Evolutionary conservation across 805 yeast species (phyloP).

Genomic region (Metschnikowia reukaufii): DNA sequence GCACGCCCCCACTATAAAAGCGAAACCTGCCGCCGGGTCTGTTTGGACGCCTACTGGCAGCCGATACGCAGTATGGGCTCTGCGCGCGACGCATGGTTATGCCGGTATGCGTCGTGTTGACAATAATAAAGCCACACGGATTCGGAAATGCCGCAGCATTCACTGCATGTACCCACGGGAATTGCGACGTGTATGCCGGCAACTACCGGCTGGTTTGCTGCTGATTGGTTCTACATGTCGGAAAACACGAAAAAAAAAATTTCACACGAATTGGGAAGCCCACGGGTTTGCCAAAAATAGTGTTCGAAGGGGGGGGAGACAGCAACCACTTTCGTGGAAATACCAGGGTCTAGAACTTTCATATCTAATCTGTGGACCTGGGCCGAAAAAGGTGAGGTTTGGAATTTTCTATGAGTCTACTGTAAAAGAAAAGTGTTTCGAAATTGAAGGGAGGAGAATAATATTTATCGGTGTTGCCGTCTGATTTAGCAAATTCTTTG

Average conservation of each 20-base stretch:
- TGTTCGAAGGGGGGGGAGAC: background rate
- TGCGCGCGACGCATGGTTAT: background rate
- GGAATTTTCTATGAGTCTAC: too few species aligned
- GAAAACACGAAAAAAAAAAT: background rate
- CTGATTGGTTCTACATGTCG: background rate
- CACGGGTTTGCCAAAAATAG: background rate
- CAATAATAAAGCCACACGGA: slow-evolving; percentile 1
- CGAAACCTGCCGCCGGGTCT: background rate
- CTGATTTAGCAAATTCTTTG: too few species aligned
- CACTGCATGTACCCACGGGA: background rate
- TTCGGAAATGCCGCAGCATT: slow-evolving; percentile 1
- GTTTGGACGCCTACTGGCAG: background rate
- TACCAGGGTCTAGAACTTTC: background rate
- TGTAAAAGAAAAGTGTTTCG: too few species aligned
- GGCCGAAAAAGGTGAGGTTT: too few species aligned
- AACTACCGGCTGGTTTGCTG: background rate
- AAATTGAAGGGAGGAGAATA: too few species aligned
- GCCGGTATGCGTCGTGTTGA: background rate
- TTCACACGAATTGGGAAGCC: background rate
- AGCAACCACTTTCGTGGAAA: background rate
- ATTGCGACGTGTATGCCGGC: background rate
- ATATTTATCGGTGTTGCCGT: too few species aligned
- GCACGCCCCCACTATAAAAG: background rate
- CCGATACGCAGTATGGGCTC: background rate
- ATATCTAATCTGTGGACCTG: too few species aligned